Percentiles rank a stretch among this genome's conserved stretches.
Evolutionary conservation across 2,329 filamentous ascomycete species (phyloP).

Genomic region (Pyrenochaeta sp.): DNA sequence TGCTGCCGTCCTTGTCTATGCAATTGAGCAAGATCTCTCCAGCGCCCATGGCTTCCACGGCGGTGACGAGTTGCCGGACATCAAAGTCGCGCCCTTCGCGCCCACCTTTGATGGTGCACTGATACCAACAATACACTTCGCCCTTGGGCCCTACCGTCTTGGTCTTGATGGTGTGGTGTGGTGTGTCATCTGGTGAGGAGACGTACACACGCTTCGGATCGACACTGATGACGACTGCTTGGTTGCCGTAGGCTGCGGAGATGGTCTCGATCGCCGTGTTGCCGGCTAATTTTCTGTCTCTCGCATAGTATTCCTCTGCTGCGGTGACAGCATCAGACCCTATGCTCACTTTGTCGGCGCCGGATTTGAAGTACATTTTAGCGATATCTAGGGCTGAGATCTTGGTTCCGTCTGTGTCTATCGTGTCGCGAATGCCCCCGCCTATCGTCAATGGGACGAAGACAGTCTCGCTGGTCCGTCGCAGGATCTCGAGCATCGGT

Average conservation of each 20-base stretch:
- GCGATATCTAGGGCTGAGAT: constrained; percentile 93
- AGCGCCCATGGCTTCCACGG: constrained; percentile 94
- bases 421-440: constrained; percentile 91
- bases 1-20: constrained; percentile 96
- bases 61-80: constrained; percentile 84
- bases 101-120: constrained; percentile 95
- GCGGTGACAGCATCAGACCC: constrained; percentile 93
- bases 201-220: constrained; percentile 95
- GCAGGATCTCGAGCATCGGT: constrained; percentile 94
- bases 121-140: constrained; percentile 91
- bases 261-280: constrained; percentile 96
- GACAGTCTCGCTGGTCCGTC: constrained; percentile 85
- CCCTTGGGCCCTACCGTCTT: constrained; percentile 74
- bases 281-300: constrained; percentile 74
- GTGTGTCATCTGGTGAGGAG: constrained; percentile 70
- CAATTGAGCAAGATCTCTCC: constrained; percentile 97
- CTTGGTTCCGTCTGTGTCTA: constrained; percentile 84
- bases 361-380: constrained; percentile 95
- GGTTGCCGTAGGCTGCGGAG: constrained; percentile 89
- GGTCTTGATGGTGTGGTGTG: constrained; percentile 79
- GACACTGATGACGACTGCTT: constrained; percentile 94
- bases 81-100: constrained; percentile 94
- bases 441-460: constrained; percentile 97
- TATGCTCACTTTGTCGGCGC: constrained; percentile 97
- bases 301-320: constrained; percentile 86